Evolutionary conservation across 306 rosid genomes (phyloP), one percentile per base, ranked within the genome.

Genomic region (Nissolia schottii): DNA sequence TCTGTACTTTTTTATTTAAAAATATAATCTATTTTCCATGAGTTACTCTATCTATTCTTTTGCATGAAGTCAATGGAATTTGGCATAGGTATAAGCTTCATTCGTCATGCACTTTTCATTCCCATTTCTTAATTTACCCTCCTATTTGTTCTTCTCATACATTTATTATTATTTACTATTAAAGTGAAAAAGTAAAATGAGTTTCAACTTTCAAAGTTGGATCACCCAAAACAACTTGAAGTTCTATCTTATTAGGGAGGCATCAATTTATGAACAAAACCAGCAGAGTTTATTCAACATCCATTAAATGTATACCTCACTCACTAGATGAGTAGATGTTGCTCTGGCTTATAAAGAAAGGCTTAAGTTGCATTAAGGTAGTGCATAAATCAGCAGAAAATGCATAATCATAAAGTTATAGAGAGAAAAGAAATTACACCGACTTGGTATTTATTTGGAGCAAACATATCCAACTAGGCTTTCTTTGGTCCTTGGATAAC

Each of bases 401-500:
- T 25, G 20, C 35, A 55, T 23, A 54, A 14, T 15, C 34, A 14
- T 12, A 8, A 24, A 24, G 37, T 15, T 18, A 14, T 12, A 8
- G 13, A 24, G 37, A 55, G 8, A 28, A 54, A 63, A 35, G 41
- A 53, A 70, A 63, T 70, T 29, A 43, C 77, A 61, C 13, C 4
- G 74, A 49, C 24, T 27, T 24, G 27, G 58, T 45, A 71, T 46
- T 64, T 23, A 45, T 32, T 27, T 13, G 55, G 58, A 57, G 64
- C 57, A 49, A 49, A 48, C 70, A 29, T 50, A 37, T 40, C 58
- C 12, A 1, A 60, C 32, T 37, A 46, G 15, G 60, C 54, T 24
- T n/a, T 49, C 71, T 67, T 68, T 28, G 56, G 40, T 75, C 78
- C 65, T 63, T 80, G 19, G 74, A 80, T 53, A 55, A 14, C 63